These are phyloP conservation scores for Erodium texanum DNA, from an alignment of 441 rosid genomes.

Conservation along the genomic window DNA sequence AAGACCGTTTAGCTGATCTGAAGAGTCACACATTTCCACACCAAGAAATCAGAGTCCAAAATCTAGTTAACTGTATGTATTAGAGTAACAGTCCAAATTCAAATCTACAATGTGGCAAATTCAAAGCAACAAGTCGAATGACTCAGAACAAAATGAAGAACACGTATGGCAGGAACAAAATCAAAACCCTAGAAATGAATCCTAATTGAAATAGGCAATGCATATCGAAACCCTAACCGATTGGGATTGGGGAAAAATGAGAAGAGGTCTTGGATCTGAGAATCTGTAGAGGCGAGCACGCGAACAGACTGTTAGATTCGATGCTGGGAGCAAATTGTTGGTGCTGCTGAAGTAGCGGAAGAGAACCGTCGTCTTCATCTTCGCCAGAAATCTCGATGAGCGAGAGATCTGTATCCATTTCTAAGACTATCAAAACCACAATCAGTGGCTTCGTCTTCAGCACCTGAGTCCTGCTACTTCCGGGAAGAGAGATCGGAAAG, in stretches of 20 bases:
- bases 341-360: neutral
- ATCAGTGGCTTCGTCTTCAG: neutral
- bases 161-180: neutral
- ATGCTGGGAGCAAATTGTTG: slow-evolving; percentile 17
- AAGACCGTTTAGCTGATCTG: neutral
- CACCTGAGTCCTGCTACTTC: neutral
- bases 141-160: neutral
- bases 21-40: neutral
- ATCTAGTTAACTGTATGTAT: neutral
- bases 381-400: slow-evolving; percentile 7
- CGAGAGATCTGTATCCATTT: slow-evolving; percentile 7
- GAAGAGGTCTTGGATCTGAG: slow-evolving; percentile 35
- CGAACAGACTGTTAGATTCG: slow-evolving; percentile 25
- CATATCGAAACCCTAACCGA: slow-evolving; percentile 29
- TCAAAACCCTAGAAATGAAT: slow-evolving; percentile 8
- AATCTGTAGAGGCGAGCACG: slow-evolving; percentile 63
- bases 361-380: slow-evolving; percentile 2
- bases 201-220: neutral
- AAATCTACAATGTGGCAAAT: neutral
- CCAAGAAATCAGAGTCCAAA: neutral
- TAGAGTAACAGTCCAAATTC: neutral
- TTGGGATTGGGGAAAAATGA: slow-evolving; percentile 23
- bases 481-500: neutral
- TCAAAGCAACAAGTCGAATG: neutral
- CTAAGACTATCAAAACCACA: neutral